These are phyloP conservation scores for Amoebophrya sp. DNA, from an alignment of 169 alveolate genomes.

Conservation along the genomic window DNA sequence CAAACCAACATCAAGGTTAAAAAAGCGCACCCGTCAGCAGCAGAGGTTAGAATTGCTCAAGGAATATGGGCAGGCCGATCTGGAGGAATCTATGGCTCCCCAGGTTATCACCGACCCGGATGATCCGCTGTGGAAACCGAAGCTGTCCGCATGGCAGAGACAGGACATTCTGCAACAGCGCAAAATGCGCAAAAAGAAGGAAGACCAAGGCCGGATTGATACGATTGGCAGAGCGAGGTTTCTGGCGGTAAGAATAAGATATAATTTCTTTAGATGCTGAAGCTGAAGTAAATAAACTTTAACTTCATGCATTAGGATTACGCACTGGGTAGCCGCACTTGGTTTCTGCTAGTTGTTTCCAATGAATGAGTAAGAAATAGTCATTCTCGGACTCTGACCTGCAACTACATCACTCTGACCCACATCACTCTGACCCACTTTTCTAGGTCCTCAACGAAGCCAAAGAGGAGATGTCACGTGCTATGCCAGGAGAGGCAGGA, in stretches of 20 bases:
- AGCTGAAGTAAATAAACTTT: no score
- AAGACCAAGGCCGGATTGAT: background rate
- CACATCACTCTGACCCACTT: background rate
- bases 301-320: no score
- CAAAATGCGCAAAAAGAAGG: background rate
- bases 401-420: background rate
- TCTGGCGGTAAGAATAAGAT: no score
- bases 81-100: background rate
- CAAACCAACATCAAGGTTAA: no score
- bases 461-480: no score
- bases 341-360: no score
- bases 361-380: no score
- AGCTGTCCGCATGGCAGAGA: background rate
- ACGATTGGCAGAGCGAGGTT: background rate
- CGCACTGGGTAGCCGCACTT: no score
- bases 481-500: background rate
- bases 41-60: background rate
- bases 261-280: no score
- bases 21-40: background rate
- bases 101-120: background rate
- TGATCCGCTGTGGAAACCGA: background rate
- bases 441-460: background rate
- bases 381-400: no score
- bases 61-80: background rate
- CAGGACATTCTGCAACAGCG: background rate